A percentile compares a stretch with the other conserved stretches of the same genome.
phyloP scores from a whole-genome alignment of 306 rosid genomes.

The Citrullus amarus region DNA sequence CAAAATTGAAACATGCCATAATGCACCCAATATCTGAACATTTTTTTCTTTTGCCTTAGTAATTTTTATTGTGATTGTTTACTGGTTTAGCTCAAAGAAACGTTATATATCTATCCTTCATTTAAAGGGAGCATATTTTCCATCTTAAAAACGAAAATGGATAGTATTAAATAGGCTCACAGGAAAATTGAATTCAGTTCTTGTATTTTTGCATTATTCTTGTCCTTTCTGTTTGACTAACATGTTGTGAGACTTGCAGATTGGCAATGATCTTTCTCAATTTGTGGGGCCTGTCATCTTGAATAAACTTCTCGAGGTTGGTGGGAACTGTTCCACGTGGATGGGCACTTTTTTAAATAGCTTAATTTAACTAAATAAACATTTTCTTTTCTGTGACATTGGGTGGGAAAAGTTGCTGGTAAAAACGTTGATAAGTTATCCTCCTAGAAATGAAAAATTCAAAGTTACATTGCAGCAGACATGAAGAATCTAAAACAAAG shows the following conservation, averaged over 20 bases:
- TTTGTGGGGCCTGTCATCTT: conserved; percentile 79
- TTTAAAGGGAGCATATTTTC: not conserved
- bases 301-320: conserved; percentile 68
- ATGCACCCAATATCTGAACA: not conserved
- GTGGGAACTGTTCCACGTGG: not conserved
- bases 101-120: not conserved
- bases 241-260: conserved; percentile 32
- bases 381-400: not conserved
- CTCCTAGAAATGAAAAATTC: not conserved
- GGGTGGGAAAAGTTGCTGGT: not conserved
- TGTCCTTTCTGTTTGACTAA: not conserved
- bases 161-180: not conserved
- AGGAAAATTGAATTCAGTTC: not conserved
- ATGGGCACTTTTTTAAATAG: not conserved
- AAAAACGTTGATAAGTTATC: not conserved
- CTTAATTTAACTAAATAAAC: not conserved
- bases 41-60: not conserved
- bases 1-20: not conserved
- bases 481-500: not conserved
- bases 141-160: not conserved
- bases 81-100: not conserved
- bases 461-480: not conserved
- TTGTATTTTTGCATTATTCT: not conserved
- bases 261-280: conserved; percentile 79
- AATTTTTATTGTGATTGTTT: not conserved